Conservation (phyloP, 1,139 yeast species). For the Pichia sp. region DNA sequence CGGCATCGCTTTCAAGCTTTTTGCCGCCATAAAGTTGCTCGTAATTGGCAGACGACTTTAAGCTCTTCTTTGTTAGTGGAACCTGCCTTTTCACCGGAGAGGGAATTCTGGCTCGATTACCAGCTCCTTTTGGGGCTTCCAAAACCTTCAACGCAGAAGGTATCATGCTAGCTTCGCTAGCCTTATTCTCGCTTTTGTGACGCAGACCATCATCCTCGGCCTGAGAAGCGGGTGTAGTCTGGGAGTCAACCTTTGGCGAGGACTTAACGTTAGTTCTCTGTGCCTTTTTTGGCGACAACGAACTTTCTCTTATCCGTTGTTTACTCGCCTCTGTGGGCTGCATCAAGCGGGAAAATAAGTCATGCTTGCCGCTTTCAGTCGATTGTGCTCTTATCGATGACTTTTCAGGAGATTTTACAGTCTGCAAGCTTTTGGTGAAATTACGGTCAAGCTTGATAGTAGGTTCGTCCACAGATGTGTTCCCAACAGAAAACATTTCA, state of each 20-base stretch:
- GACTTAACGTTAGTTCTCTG: slow-evolving; percentile 4
- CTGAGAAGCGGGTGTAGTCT: neutral
- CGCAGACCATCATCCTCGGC: neutral
- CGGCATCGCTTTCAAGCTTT: slow-evolving; percentile 37
- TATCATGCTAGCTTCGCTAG: neutral
- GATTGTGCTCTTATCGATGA: neutral
- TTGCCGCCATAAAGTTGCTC: slow-evolving; percentile 3
- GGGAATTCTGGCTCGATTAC: neutral
- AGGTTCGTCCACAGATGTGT: slow-evolving; percentile 24
- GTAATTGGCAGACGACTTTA: slow-evolving; percentile 12
- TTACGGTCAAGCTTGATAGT: slow-evolving; percentile 27
- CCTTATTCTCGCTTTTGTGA: neutral
- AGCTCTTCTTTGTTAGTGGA: slow-evolving; percentile 19
- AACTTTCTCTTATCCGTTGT: neutral
- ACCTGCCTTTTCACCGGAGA: slow-evolving; percentile 10
- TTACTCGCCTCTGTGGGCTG: slow-evolving; percentile 36
- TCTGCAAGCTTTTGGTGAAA: slow-evolving; percentile 5
- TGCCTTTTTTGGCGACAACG: slow-evolving; percentile 4
- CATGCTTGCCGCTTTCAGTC: slow-evolving; percentile 1
- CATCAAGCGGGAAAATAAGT: slow-evolving; percentile 29
- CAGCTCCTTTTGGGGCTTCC: neutral
- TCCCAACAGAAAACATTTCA: slow-evolving; percentile 10
- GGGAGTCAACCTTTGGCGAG: slow-evolving; percentile 1
- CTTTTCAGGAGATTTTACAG: neutral
- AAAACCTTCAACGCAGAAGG: neutral